Evolutionary conservation across 1,284 basidiomycete species (phyloP).

Genomic region (Neonothopanus nambi): DNA sequence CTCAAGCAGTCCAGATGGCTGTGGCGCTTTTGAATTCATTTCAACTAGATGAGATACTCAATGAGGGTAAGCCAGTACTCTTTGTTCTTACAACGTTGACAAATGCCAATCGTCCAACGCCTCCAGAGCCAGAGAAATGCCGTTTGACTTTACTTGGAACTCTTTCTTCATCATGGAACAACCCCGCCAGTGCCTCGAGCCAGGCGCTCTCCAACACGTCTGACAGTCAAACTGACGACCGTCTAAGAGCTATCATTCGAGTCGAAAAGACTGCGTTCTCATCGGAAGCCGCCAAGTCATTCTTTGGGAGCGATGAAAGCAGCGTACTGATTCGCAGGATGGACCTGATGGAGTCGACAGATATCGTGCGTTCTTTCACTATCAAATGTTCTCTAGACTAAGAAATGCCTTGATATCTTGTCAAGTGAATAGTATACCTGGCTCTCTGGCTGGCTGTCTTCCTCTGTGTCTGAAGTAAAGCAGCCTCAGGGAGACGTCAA

Average conservation of each 20-base stretch:
- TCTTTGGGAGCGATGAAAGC: constrained; percentile 26
- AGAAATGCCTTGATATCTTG: constrained; percentile 18
- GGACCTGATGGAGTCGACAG: constrained; percentile 38
- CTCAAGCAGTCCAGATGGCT: constrained; percentile 1
- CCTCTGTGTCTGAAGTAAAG: constrained; percentile 26
- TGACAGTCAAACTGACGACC: constrained; percentile 22
- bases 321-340: constrained; percentile 32
- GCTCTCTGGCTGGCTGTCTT: constrained; percentile 44
- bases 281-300: constrained; percentile 23
- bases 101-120: background rate
- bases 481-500: constrained; percentile 43
- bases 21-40: constrained; percentile 32
- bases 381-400: constrained; percentile 42
- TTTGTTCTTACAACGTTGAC: constrained; percentile 10
- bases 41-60: constrained; percentile 53
- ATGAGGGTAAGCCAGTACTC: constrained; percentile 45
- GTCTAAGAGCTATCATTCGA: constrained; percentile 36
- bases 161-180: constrained; percentile 27
- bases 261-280: constrained; percentile 43
- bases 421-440: constrained; percentile 40
- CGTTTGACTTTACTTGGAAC: constrained; percentile 39
- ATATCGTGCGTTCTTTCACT: constrained; percentile 38
- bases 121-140: constrained; percentile 26
- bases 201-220: background rate
- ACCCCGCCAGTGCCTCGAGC: background rate